phyloP scores from a whole-genome alignment of 305 asterid genomes.

The Fraxinus dipetala region DNA sequence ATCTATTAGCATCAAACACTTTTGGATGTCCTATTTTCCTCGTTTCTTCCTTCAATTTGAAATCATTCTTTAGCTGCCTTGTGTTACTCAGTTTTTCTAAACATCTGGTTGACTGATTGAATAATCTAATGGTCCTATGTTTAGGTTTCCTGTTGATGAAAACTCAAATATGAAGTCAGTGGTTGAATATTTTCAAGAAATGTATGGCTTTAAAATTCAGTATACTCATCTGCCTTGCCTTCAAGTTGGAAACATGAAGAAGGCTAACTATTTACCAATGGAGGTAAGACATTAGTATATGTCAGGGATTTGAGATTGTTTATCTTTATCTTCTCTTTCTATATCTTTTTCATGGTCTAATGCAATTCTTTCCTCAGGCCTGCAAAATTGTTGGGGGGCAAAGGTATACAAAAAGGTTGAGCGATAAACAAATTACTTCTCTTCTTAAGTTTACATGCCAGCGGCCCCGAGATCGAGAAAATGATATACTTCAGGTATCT shows the following conservation, averaged over 20 bases:
- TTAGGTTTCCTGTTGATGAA: slow-evolving; percentile 96
- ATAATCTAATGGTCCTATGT: neutral
- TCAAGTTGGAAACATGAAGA: slow-evolving; percentile 99
- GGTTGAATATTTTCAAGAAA: slow-evolving; percentile 87
- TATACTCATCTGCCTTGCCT: slow-evolving; percentile 95
- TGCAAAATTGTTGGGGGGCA: slow-evolving; percentile 98
- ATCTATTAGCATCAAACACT: neutral
- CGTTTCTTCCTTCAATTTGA: neutral
- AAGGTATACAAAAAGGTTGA: slow-evolving; percentile 85
- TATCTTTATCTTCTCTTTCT: neutral
- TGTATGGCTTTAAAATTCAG: slow-evolving; percentile 88
- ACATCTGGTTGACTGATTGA: neutral
- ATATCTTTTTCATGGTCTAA: slow-evolving; percentile 10
- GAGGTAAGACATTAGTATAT: slow-evolving; percentile 53
- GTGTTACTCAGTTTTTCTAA: neutral
- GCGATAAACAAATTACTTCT: slow-evolving; percentile 93
- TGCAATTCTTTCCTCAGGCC: slow-evolving; percentile 45
- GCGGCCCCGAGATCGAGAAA: slow-evolving; percentile 90
- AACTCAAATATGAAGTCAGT: slow-evolving; percentile 88
- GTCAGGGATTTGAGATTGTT: neutral
- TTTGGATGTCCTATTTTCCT: neutral
- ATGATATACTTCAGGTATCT: slow-evolving; percentile 76
- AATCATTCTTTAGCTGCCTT: neutral
- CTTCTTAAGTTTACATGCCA: slow-evolving; percentile 95
- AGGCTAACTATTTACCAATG: slow-evolving; percentile 97